phyloP scores from a whole-genome alignment of 2,329 filamentous ascomycete genomes.

The Trichoderma cornu-damae region DNA sequence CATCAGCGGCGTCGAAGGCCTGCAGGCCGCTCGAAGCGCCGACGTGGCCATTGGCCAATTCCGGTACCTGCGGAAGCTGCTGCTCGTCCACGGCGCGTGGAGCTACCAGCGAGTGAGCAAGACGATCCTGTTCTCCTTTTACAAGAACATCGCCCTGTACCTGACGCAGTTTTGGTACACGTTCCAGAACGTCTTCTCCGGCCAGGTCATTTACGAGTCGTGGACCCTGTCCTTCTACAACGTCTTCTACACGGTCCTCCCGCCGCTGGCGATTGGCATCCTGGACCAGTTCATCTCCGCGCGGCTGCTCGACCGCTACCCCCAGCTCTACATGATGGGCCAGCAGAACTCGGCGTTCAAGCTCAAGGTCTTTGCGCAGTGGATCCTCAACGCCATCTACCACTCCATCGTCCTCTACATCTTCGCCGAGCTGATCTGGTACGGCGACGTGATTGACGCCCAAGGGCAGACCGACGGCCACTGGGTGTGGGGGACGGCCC shows the following conservation, averaged over 20 bases:
- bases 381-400: constrained; percentile 92
- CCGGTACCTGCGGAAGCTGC: constrained; percentile 85
- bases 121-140: constrained; percentile 96
- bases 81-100: constrained; percentile 94
- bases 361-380: constrained; percentile 84
- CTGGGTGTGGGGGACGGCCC: constrained; percentile 95
- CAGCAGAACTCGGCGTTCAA: constrained; percentile 93
- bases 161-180: constrained; percentile 99
- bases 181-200: constrained; percentile 97
- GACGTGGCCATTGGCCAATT: constrained; percentile 97
- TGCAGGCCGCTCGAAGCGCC: constrained; percentile 91
- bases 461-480: constrained; percentile 84
- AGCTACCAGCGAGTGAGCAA: constrained; percentile 96
- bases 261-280: constrained; percentile 89
- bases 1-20: constrained; percentile 93
- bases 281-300: constrained; percentile 98
- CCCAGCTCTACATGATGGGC: constrained; percentile 88
- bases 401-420: constrained; percentile 93
- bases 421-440: constrained; percentile 74
- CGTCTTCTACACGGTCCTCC: constrained; percentile 92
- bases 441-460: constrained; percentile 68
- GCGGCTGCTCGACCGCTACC: constrained; percentile 86
- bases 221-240: constrained; percentile 99
- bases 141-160: constrained; percentile 98
- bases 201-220: constrained; percentile 96